Evolutionary conservation across 1,139 yeast genomes (phyloP).

Genomic region (Candida sojae): DNA sequence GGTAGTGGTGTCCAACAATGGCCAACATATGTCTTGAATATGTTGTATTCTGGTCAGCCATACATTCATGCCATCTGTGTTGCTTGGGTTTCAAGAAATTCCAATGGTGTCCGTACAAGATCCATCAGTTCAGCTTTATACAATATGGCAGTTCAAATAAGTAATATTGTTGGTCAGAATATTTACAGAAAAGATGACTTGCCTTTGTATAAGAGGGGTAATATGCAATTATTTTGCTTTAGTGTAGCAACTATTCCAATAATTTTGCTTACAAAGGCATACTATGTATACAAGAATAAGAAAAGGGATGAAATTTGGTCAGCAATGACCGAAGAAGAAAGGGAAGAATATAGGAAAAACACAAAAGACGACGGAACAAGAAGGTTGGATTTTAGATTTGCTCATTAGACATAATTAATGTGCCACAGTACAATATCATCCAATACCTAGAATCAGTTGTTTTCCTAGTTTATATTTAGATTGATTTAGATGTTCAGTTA

Average conservation of each 20-base stretch:
- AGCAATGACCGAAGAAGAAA: constrained; percentile 48
- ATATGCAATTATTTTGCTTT: constrained; percentile 26
- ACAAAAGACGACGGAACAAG: constrained; percentile 56
- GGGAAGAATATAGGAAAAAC: constrained; percentile 40
- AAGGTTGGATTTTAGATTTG: constrained; percentile 53
- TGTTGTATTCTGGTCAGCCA: constrained; percentile 50
- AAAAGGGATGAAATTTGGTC: constrained; percentile 49
- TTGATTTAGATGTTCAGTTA: too few species aligned
- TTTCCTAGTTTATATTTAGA: too few species aligned
- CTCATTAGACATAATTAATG: constrained; percentile 11
- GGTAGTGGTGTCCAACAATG: constrained; percentile 49
- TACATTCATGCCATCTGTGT: constrained; percentile 57
- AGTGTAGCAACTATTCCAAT: constrained; percentile 20
- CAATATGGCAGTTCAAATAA: constrained; percentile 62
- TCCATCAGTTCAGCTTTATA: constrained; percentile 59
- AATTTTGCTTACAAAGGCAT: constrained; percentile 28
- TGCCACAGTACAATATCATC: too few species aligned
- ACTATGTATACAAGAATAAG: constrained; percentile 50
- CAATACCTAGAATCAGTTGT: too few species aligned
- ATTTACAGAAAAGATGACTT: constrained; percentile 58
- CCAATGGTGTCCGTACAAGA: constrained; percentile 59
- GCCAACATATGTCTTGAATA: constrained; percentile 54
- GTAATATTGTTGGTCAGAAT: constrained; percentile 51
- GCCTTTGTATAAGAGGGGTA: constrained; percentile 61
- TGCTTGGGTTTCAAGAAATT: constrained; percentile 61